These are phyloP conservation scores for Gossypium bickii DNA, from an alignment of 345 rosid species.

Conservation along the genomic window DNA sequence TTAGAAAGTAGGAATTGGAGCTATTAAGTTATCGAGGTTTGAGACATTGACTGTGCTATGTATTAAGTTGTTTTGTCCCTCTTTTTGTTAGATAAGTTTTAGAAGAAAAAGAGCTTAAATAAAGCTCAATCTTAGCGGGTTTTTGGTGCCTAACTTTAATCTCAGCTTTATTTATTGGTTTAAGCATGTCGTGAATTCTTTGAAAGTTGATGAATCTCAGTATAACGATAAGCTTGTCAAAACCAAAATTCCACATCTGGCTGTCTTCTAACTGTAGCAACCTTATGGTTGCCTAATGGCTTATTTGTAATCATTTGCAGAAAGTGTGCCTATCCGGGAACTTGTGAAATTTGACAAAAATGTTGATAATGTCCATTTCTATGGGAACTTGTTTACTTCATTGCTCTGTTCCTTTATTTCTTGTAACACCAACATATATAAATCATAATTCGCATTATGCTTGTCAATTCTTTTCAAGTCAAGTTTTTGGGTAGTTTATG, in stretches of 20 bases:
- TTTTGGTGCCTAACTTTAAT: background rate
- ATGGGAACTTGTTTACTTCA: background rate
- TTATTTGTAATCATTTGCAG: background rate
- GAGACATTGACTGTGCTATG: background rate
- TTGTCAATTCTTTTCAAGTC: background rate
- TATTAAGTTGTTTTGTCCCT: background rate
- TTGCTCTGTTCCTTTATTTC: background rate
- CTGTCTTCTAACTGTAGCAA: background rate
- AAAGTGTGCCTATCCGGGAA: background rate
- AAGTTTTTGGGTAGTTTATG: background rate
- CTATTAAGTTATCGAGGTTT: background rate
- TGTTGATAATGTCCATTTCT: background rate
- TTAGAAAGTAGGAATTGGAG: background rate
- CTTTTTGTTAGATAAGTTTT: background rate
- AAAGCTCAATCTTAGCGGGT: background rate
- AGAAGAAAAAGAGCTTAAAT: background rate
- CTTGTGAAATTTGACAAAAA: constrained; percentile 2
- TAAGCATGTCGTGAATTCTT: background rate
- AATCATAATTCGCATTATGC: background rate
- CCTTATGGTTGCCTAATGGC: background rate
- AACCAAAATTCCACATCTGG: background rate
- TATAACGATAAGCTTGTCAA: background rate
- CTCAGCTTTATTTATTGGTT: background rate
- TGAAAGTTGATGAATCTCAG: background rate
- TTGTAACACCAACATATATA: background rate